Conservation (phyloP, 805 yeast genomes). For the Blastobotrys americana region DNA sequence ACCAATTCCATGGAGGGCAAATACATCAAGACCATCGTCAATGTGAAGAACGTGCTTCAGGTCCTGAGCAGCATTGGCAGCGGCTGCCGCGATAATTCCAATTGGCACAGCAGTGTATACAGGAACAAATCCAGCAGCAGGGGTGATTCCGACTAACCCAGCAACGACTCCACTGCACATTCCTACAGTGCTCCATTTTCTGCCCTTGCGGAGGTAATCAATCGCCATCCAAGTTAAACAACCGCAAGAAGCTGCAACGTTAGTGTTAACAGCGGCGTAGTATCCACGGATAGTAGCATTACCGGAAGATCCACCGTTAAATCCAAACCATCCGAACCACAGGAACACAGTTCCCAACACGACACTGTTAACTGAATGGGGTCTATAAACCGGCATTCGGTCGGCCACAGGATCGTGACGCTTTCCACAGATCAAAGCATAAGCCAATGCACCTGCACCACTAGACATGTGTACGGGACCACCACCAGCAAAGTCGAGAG, state of each 20-base stretch:
- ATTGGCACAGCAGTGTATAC: conserved; percentile 81
- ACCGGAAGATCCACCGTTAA: conserved; percentile 98
- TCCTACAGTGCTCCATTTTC: conserved; percentile 91
- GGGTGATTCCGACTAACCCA: conserved; percentile 92
- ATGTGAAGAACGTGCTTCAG: conserved; percentile 63
- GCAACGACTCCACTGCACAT: conserved; percentile 89
- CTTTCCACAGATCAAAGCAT: conserved; percentile 86
- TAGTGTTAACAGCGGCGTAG: conserved; percentile 90
- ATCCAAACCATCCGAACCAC: conserved; percentile 99
- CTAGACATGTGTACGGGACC: conserved; percentile 96
- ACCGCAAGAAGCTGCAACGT: conserved; percentile 88
- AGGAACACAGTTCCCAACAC: conserved; percentile 90
- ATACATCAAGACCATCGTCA: conserved; percentile 95
- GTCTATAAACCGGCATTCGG: conserved; percentile 81
- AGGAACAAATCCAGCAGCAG: conserved; percentile 95
- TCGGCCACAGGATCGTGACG: conserved; percentile 69
- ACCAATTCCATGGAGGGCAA: conserved; percentile 90
- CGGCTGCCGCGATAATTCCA: conserved; percentile 69
- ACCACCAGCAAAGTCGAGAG: conserved; percentile 96
- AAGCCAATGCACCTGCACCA: conserved; percentile 91
- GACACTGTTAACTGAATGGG: conserved; percentile 85
- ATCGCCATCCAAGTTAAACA: conserved; percentile 91
- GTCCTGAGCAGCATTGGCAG: conserved; percentile 81
- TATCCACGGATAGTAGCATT: conserved; percentile 87
- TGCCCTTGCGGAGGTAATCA: conserved; percentile 78